Evolutionary conservation across 225 moss, liverwort and hornwort genomes (phyloP), one percentile per base, ranked within the genome.

Genomic region (Anthoceros angustus): DNA sequence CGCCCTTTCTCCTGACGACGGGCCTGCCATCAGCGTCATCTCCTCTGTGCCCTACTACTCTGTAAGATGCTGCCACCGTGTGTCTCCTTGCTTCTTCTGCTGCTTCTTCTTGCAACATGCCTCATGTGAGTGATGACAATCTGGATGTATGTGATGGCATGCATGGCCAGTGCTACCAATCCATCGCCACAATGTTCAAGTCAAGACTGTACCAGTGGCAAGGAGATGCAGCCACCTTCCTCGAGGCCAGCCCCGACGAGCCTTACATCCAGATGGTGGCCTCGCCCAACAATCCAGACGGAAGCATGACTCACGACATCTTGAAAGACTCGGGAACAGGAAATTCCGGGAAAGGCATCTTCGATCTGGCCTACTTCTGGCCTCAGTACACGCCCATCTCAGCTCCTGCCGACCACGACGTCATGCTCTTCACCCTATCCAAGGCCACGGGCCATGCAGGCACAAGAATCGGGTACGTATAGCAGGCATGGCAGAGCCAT

Each of bases 301-400:
- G 95, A 9, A 88, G 76, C 75, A 76, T 87, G 62, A 86, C 86
- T 48, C 72, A 73, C 48, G 81, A 86, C 26, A 68, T 86, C 10
- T 84, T 94, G 67, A 83, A 80, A 32, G 32, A 20, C 8, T 15
- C 23, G 6, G 55, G 55, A 18, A 18, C 6, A 0, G 5, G 5
- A 18, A 23, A 18, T 23, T 18, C 18, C 0, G 95, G 95, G 24
- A 75, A 76, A 43, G 72, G 85, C 11, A 85, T 95, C 6, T 82
- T 91, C 76, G 95, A 95, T 73, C 78, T 91, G n/a, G 95, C 91
- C 26, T 95, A 95, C 64, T 95, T 85, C 70, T 95, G 95, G 95
- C 95, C 95, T 12, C 91, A 95, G 70, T 91, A 83, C 70, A 87
- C 86, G 15, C 85, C 95, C 67, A 88, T 95, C 55, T 79, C 82